A percentile compares a stretch with the other conserved stretches of the same genome.
Conservation (phyloP, 371 early-diverging fungal species). For the Syncephalis fuscata region DNA sequence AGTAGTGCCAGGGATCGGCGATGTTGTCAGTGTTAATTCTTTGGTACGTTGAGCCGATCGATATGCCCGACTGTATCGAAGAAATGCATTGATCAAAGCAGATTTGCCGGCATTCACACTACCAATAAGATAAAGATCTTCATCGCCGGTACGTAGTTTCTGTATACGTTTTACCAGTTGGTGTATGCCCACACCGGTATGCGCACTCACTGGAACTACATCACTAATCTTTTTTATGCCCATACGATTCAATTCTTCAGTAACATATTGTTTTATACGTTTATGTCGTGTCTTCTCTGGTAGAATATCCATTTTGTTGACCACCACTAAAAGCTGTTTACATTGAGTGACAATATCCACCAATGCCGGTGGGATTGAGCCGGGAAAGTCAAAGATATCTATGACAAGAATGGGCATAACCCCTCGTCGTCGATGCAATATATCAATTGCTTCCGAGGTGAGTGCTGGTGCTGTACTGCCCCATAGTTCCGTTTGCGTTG, state of each 20-base stretch:
- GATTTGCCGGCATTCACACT: constrained; percentile 59
- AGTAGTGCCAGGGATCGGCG: constrained; percentile 51
- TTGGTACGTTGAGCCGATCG: constrained; percentile 22
- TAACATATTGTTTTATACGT: constrained; percentile 33
- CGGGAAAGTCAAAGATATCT: constrained; percentile 46
- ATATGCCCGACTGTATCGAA: constrained; percentile 18
- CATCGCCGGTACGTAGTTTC: constrained; percentile 23
- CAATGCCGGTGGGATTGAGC: constrained; percentile 20
- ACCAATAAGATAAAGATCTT: constrained; percentile 51
- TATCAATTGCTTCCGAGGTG: constrained; percentile 24
- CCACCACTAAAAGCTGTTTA: constrained; percentile 35
- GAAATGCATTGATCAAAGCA: constrained; percentile 37
- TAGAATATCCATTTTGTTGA: constrained; percentile 47
- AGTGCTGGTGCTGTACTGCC: constrained; percentile 33
- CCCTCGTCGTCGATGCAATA: constrained; percentile 5
- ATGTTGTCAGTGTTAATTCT: constrained; percentile 21
- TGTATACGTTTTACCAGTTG: constrained; percentile 25
- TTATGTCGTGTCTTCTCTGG: constrained; percentile 33
- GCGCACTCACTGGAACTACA: constrained; percentile 37
- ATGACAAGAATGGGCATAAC: constrained; percentile 35
- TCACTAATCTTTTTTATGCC: constrained; percentile 22
- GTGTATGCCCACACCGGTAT: constrained; percentile 34
- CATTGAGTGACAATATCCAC: constrained; percentile 15
- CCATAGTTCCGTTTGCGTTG: constrained; percentile 20
- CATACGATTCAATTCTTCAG: constrained; percentile 19